Percentiles rank a stretch among this genome's conserved stretches.
These are phyloP conservation scores for Drechslera avenae DNA, from an alignment of 2,329 filamentous ascomycete species.

Conservation along the genomic window DNA sequence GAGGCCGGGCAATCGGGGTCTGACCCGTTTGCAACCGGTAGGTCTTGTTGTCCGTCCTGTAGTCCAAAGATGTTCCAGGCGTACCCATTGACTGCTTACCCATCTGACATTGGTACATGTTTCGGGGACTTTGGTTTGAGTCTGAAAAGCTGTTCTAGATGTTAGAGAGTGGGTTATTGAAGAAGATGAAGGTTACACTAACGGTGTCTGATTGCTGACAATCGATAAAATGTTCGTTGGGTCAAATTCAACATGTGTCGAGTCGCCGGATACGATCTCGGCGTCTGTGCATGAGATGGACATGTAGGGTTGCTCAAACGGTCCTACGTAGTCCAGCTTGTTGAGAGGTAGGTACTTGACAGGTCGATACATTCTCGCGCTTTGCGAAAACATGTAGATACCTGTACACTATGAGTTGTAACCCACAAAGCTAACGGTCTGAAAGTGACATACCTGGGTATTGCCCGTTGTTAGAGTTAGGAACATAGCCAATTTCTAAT, in stretches of 20 bases:
- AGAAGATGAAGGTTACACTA: too few species aligned
- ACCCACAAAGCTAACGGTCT: too few species aligned
- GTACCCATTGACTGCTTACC: constrained; percentile 99
- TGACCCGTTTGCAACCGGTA: constrained; percentile 95
- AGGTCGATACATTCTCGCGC: constrained; percentile 84
- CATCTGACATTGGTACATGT: constrained; percentile 88
- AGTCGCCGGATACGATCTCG: constrained; percentile 85
- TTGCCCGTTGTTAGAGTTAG: constrained; percentile 85
- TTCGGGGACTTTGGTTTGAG: constrained; percentile 97
- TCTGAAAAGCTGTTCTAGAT: constrained; percentile 67
- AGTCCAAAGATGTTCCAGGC: constrained; percentile 79
- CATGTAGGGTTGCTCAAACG: constrained; percentile 98
- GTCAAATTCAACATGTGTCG: constrained; percentile 91
- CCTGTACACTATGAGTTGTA: too few species aligned
- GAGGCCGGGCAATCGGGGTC: constrained; percentile 88
- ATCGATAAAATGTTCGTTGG: constrained; percentile 98
- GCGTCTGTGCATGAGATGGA: constrained; percentile 89
- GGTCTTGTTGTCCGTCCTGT: constrained; percentile 95
- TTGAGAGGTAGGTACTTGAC: constrained; percentile 90
- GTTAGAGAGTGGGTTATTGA: too few species aligned
- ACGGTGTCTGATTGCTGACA: constrained; percentile 97
- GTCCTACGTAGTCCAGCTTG: constrained; percentile 85
- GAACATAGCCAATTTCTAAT: constrained; percentile 91
- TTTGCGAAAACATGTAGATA: constrained; percentile 87
- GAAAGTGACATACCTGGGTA: too few species aligned